Evolutionary conservation across 1,284 basidiomycete species (phyloP).

Genomic region (Amylostereum chailletii): DNA sequence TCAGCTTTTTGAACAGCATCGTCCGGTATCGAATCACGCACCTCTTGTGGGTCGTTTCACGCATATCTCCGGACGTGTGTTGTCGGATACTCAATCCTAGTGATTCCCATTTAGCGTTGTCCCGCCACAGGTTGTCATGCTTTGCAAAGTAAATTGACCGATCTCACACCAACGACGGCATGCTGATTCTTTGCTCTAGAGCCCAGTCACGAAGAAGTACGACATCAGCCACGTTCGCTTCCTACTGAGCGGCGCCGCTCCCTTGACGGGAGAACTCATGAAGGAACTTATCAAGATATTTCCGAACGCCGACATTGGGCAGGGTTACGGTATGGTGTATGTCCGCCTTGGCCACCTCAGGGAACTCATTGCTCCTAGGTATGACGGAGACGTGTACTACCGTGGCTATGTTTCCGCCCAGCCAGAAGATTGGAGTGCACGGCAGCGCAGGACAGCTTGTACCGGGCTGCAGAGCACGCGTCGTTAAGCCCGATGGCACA

Average conservation of each 20-base stretch:
- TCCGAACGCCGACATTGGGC: slow-evolving; percentile 52
- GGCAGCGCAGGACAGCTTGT: slow-evolving; percentile 32
- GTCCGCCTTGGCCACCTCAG: slow-evolving; percentile 6
- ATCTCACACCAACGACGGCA: too few species aligned
- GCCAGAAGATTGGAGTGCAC: slow-evolving; percentile 18
- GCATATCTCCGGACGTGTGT: slow-evolving; percentile 4
- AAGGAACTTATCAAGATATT: slow-evolving; percentile 44
- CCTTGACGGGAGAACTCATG: slow-evolving; percentile 60
- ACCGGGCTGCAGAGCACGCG: slow-evolving; percentile 26
- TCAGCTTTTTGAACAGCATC: slow-evolving; percentile 60
- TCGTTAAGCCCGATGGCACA: slow-evolving; percentile 31
- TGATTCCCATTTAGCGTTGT: slow-evolving; percentile 39
- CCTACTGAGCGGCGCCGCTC: slow-evolving; percentile 67
- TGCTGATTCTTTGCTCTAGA: slow-evolving; percentile 25
- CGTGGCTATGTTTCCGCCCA: slow-evolving; percentile 22
- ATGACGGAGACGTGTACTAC: slow-evolving; percentile 44
- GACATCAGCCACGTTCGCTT: slow-evolving; percentile 53
- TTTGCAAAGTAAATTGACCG: slow-evolving; percentile 42
- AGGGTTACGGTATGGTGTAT: slow-evolving; percentile 46
- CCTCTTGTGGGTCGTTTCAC: slow-evolving; percentile 38
- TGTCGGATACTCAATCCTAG: slow-evolving; percentile 13
- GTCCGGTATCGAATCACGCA: slow-evolving; percentile 58
- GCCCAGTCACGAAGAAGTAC: slow-evolving; percentile 58
- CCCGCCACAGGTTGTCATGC: slow-evolving; percentile 53
- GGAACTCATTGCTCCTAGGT: slow-evolving; percentile 14